Evolutionary conservation across 306 rosid genomes (phyloP).

Genomic region (Cucumis sativus): Cucumber_9930_V3 NC_026655.2:25283001-25283500

Average conservation of each 20-base stretch:
- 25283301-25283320: conserved; percentile 93
- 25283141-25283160: not conserved
- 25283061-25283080: not conserved
- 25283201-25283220: conserved; percentile 82
- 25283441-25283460: conserved; percentile 87
- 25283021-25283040: not conserved
- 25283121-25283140: not conserved
- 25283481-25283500: conserved; percentile 97
- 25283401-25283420: not conserved
- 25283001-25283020: not conserved
- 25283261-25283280: conserved; percentile 70
- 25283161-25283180: conserved; percentile 81
- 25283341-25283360: conserved; percentile 7
- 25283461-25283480: conserved; percentile 66
- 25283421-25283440: conserved; percentile 27
- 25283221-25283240: conserved; percentile 91
- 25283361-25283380: conserved; percentile 9
- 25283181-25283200: conserved; percentile 63
- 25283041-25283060: not conserved
- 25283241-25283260: conserved; percentile 88
- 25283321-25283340: conserved; percentile 99
- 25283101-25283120: not conserved
- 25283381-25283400: conserved; percentile 1
- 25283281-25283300: conserved; percentile 63
- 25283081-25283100: not conserved